These are phyloP conservation scores for Sequoia sempervirens DNA, from an alignment of 75 land plant genomes.

Conservation along the genomic window DNA sequence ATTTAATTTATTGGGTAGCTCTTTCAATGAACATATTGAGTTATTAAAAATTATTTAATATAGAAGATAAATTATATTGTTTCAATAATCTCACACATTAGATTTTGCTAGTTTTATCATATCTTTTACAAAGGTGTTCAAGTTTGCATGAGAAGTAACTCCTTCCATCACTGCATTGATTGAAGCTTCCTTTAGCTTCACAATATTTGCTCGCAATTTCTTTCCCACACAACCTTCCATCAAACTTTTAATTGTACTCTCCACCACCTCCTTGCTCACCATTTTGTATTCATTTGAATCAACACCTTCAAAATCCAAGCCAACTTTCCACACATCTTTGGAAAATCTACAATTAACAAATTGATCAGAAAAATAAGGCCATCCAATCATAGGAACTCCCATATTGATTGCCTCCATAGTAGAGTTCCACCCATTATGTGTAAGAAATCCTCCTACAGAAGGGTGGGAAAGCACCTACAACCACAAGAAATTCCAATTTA, in stretches of 20 bases:
- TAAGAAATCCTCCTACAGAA: no score
- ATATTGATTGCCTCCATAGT: no score
- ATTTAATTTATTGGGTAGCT: no score
- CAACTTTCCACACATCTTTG: not conserved
- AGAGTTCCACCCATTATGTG: no score
- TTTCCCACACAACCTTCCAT: not conserved
- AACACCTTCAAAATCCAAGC: not conserved
- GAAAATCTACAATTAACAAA: no score
- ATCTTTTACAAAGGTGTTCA: not conserved
- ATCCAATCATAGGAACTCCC: no score
- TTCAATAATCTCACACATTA: not conserved
- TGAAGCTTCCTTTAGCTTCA: not conserved
- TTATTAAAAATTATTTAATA: no score
- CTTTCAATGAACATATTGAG: no score
- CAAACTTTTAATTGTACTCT: not conserved
- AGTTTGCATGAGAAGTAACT: not conserved
- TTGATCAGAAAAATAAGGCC: no score
- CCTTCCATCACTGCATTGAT: not conserved
- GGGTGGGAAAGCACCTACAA: no score
- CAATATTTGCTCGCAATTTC: not conserved
- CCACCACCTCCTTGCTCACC: not conserved
- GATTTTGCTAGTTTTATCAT: not conserved
- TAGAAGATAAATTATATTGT: no score
- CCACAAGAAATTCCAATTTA: not conserved
- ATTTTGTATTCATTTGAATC: not conserved